phyloP scores from a whole-genome alignment of 352 stramenopile genomes.

The Phytophthora kernoviae region DNA sequence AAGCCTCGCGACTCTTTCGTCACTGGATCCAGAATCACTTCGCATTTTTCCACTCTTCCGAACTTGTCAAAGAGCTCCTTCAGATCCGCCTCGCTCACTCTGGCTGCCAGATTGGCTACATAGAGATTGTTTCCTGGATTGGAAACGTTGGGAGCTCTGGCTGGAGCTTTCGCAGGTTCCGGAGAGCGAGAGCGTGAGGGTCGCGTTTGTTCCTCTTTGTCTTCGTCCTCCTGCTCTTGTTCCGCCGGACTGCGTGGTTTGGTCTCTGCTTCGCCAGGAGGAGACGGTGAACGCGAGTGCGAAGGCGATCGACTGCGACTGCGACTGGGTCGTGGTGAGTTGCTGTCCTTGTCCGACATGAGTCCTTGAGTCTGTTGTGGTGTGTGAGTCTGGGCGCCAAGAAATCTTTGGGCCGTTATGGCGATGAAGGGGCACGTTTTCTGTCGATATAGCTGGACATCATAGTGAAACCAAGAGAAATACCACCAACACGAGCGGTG shows the following conservation, averaged over 20 bases:
- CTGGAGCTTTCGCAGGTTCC: conserved; percentile 19
- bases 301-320: conserved; percentile 12
- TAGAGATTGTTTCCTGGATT: conserved; percentile 88
- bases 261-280: conserved; percentile 20
- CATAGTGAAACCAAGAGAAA: conserved; percentile 22
- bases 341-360: conserved; percentile 45
- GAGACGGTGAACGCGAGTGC: conserved; percentile 35
- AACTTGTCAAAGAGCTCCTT: conserved; percentile 80
- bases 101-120: conserved; percentile 68
- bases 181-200: conserved; percentile 55
- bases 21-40: conserved; percentile 83
- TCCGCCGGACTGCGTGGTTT: conserved; percentile 5
- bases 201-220: conserved; percentile 6
- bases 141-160: conserved; percentile 12
- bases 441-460: no score
- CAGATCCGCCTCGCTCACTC: conserved; percentile 62
- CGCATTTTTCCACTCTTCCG: conserved; percentile 71
- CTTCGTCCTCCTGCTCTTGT: background rate
- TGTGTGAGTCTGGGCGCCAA: background rate
- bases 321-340: conserved; percentile 22
- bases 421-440: no score
- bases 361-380: no score
- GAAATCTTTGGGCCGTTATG: conserved; percentile 7
- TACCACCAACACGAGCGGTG: no score
- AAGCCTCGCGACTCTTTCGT: conserved; percentile 79